Base-by-base conservation (phyloP, 2,329 filamentous ascomycete species). In the Fusarium sp. region DNA sequence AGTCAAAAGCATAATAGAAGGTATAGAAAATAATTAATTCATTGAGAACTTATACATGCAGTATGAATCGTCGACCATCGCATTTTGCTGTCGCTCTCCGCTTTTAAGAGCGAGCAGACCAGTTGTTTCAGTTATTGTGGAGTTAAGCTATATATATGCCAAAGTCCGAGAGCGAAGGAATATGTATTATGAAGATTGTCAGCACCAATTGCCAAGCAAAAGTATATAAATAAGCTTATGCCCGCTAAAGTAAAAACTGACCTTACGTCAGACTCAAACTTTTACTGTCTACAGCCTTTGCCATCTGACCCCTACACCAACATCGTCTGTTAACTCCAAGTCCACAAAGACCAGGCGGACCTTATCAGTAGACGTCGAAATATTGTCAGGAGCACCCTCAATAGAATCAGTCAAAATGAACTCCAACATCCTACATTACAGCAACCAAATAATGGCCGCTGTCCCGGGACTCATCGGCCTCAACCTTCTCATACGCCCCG, bases 401-500 rank as follows among this genome's bases (percentile, higher is more conserved):
- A 44, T 11, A 6, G 6, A 50, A 23, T n/a, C 6, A 16, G 5
- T 11, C 23, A 20, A 18, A 4, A 50, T 50, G 47, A 28, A 50
- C 7, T 20, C 26, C 7, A 38, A 50, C 12, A 9, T 50, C 16
- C 23, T 50, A 3, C n/a, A 30, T 11, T 37, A 37, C 13, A 7
- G 23, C 8, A 50, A 50, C 9, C 47, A 50, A 5, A 15, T 15
- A 5, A 50, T 50, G 33, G 47, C 58, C 10, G n/a, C 61, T 3
- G 2, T 49, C 11, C 60, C 60, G 4, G 57, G 36, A 1, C 42
- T 63, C 9, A 47, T 62, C n/a, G 60, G 58, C 2, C 46, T 63
- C 42, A 63, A 57, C 16, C 57, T 63, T 10, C 26, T 63, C 11
- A 44, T 60, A 1, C 58, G 58, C 16, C 60, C 57, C 1, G 60